Conservation (phyloP, 768 basidiomycete species). For the Cantharellus cinnabarinus region DNA sequence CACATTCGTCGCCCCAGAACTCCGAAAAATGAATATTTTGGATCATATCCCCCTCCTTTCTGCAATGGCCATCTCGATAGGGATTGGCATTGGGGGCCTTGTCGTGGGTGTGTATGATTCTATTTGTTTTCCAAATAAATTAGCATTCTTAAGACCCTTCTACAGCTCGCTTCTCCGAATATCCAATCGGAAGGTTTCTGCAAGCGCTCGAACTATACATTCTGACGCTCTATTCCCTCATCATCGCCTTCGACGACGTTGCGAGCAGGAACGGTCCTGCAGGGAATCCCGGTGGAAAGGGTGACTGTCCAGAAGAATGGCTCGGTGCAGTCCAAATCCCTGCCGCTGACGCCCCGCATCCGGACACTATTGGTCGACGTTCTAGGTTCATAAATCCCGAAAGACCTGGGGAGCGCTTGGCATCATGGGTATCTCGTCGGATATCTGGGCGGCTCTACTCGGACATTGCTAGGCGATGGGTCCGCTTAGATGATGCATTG, state of each 20-base stretch:
- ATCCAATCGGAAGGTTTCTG: neutral
- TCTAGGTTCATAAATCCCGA: neutral
- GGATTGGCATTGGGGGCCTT: neutral
- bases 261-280: neutral
- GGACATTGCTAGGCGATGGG: neutral
- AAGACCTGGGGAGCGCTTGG: neutral
- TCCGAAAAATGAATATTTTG: neutral
- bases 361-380: neutral
- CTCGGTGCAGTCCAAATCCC: neutral
- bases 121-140: neutral
- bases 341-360: neutral
- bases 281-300: neutral
- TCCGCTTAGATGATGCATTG: no score
- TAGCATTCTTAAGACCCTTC: no score
- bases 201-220: neutral
- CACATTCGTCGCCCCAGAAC: neutral
- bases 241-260: neutral
- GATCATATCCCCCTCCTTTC: slow-evolving; percentile 12
- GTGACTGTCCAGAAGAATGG: neutral
- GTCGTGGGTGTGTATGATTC: neutral
- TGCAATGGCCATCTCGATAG: neutral
- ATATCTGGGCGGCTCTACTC: neutral
- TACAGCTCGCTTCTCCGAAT: neutral
- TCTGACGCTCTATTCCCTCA: neutral
- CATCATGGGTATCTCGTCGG: neutral